Evolutionary conservation across 2,329 filamentous ascomycete species (phyloP).

Genomic region (Diaporthe vaccinii): DNA sequence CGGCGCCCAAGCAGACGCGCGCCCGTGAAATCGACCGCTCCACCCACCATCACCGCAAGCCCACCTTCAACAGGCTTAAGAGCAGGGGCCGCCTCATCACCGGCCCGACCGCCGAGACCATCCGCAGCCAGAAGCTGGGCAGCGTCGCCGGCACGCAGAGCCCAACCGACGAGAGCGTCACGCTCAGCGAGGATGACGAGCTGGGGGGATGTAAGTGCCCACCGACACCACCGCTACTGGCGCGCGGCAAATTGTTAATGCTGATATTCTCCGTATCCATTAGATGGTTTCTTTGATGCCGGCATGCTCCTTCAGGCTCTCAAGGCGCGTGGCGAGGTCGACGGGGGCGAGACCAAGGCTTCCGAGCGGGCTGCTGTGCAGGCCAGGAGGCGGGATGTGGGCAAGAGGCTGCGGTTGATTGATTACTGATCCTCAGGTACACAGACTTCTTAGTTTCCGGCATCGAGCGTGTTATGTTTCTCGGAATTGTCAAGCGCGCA

Average conservation of each 20-base stretch:
- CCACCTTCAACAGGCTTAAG: constrained; percentile 69
- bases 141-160: constrained; percentile 62
- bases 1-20: constrained; percentile 59
- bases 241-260: not conserved
- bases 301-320: constrained; percentile 93
- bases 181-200: constrained; percentile 86
- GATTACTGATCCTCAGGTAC: constrained; percentile 68
- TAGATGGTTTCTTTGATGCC: constrained; percentile 97
- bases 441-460: not conserved
- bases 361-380: constrained; percentile 72
- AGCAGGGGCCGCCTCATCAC: constrained; percentile 80
- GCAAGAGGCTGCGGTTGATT: constrained; percentile 78
- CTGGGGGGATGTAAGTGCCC: constrained; percentile 88
- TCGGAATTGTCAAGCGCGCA: too few species aligned
- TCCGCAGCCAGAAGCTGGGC: constrained; percentile 54
- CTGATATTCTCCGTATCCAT: constrained; percentile 47
- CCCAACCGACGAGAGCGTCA: constrained; percentile 77
- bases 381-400: constrained; percentile 75
- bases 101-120: constrained; percentile 58
- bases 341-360: constrained; percentile 64
- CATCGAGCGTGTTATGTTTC: not conserved
- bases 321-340: constrained; percentile 75
- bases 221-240: not conserved
- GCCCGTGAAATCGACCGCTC: constrained; percentile 66
- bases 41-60: constrained; percentile 42